A percentile compares a stretch with the other conserved stretches of the same genome.
phyloP scores from a whole-genome alignment of 345 rosid genomes.

The Kandelia obovata region DNA sequence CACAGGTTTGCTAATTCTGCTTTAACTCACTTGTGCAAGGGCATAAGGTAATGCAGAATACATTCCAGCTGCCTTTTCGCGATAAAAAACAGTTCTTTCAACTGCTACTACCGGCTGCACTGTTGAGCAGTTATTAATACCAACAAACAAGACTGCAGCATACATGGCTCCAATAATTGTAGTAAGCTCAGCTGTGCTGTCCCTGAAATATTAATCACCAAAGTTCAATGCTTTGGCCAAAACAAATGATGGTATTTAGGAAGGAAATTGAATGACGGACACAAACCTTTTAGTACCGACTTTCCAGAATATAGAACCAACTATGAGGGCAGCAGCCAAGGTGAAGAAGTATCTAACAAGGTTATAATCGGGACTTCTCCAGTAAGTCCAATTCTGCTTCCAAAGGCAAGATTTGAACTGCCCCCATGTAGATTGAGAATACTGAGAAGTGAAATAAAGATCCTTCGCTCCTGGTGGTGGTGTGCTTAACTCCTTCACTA shows the following conservation, averaged over 20 bases:
- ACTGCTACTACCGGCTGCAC: conserved; percentile 64
- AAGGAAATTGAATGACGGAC: neutral
- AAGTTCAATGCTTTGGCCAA: neutral
- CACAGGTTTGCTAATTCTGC: neutral
- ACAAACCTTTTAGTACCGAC: conserved; percentile 32
- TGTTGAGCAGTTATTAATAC: conserved; percentile 61
- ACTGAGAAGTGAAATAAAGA: conserved; percentile 27
- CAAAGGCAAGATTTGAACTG: conserved; percentile 43
- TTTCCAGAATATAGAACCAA: conserved; percentile 39
- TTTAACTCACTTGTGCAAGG: conserved; percentile 36
- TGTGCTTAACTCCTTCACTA: conserved; percentile 25
- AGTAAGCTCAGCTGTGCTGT: conserved; percentile 37
- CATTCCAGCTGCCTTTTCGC: conserved; percentile 72
- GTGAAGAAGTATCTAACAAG: conserved; percentile 35
- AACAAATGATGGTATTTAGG: neutral
- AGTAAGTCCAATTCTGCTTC: conserved; percentile 44
- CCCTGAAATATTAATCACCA: conserved; percentile 31
- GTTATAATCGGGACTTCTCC: conserved; percentile 47
- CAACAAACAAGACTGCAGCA: conserved; percentile 51
- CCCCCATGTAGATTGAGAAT: conserved; percentile 35
- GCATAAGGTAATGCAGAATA: conserved; percentile 46
- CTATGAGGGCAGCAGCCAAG: conserved; percentile 24
- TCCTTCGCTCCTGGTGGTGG: conserved; percentile 39
- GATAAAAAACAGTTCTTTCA: conserved; percentile 67
- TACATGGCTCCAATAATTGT: conserved; percentile 77